These are phyloP conservation scores for Eragrostis nindensis DNA, from an alignment of 176 grass and related monocot species.

Conservation along the genomic window DNA sequence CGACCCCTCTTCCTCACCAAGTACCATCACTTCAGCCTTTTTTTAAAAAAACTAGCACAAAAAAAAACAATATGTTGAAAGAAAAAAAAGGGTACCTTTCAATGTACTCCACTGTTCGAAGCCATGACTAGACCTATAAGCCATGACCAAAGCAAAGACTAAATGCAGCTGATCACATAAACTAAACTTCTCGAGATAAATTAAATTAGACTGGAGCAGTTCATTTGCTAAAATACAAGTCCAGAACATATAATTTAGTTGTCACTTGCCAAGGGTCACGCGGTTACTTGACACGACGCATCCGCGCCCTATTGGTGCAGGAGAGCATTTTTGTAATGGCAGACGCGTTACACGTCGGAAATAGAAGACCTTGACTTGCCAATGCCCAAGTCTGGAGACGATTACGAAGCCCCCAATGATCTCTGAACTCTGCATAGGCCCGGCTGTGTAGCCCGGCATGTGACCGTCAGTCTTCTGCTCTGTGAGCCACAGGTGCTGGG, in stretches of 20 bases:
- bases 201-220: not conserved
- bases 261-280: constrained; percentile 29
- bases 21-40: not conserved
- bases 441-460: constrained; percentile 28
- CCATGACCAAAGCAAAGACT: not conserved
- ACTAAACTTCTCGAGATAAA: not conserved
- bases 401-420: not conserved
- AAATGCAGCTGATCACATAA: not conserved
- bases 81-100: not conserved
- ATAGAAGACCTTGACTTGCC: constrained; percentile 43
- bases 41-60: not conserved
- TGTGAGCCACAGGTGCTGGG: not conserved
- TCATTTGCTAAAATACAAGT: constrained; percentile 1
- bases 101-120: constrained; percentile 1
- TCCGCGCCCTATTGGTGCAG: not conserved
- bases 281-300: constrained; percentile 45
- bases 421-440: not conserved
- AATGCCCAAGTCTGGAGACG: constrained; percentile 30
- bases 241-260: not conserved
- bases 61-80: not conserved
- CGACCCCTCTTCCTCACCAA: not conserved
- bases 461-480: not conserved
- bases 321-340: not conserved
- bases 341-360: constrained; percentile 57
- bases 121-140: constrained; percentile 17